Evolutionary conservation across 768 basidiomycete genomes (phyloP), one percentile per base, ranked within the genome.

Genomic region (Coprinopsis cinerea): DNA sequence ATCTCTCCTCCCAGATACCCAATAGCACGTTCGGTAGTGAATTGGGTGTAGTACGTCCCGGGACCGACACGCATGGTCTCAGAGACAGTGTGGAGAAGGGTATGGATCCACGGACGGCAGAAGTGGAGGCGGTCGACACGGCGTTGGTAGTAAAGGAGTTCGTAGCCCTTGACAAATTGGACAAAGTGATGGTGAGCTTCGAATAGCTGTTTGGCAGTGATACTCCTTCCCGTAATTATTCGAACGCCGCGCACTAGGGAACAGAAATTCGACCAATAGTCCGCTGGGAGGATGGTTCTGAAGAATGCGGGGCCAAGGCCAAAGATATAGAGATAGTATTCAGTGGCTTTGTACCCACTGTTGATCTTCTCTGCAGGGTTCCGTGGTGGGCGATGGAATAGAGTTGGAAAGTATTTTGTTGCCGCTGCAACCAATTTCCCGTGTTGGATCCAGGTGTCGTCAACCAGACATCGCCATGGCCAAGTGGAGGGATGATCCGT

Each of bases 271-370:
- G 44, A 24, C 53, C 57, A 68, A 25, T 68, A 65, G n/a, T 40
- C 18, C 0, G 41, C 4, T 0, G 64, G 69, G 13, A 71, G 61
- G n/a, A 67, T 28, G 0, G 41, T 24, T 13, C 52, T 49, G 22
- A 70, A 58, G 14, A 69, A 55, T 10, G 55, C 67, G 7, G 67
- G 70, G 9, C 62, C 64, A 24, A 68, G 61, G 0, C 67, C 64
- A 55, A 55, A 70, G 13, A 72, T 10, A 47, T 70, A 71, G 0
- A 55, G 39, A 2, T 57, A 51, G 28, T 46, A 74, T 47, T 74
- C 70, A 24, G 56, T 58, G 1, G 68, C 68, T 39, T 73, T 72
- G 53, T 71, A 74, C 0, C 70, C 67, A 49, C 65, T 69, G 3
- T 51, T 55, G 5, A 72, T 63, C 32, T 71, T 72, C 47, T 69